These are phyloP conservation scores for Sporothrix luriei DNA, from an alignment of 2,329 filamentous ascomycete species.

Conservation along the genomic window DNA sequence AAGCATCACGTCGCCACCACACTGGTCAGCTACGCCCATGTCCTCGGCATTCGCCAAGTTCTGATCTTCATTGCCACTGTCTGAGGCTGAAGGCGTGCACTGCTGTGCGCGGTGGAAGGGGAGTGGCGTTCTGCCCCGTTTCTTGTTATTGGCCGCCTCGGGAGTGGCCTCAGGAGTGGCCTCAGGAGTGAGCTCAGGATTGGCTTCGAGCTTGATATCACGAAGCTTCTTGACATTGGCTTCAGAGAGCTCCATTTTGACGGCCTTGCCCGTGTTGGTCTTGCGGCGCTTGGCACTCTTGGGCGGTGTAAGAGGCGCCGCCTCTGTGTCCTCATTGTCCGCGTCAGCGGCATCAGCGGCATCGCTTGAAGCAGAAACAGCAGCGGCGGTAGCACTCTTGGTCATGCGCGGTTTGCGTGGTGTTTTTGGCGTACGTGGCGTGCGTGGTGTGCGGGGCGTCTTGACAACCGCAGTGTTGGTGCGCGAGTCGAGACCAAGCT, in stretches of 20 bases:
- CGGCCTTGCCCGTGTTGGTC: constrained; percentile 1
- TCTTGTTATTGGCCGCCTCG: background rate
- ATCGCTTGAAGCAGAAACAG: background rate
- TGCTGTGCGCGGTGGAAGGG: background rate
- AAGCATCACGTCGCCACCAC: background rate
- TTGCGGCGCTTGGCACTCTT: constrained; percentile 36
- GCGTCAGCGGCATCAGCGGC: background rate
- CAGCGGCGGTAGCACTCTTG: background rate
- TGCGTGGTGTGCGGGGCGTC: constrained; percentile 22
- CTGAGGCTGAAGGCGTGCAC: constrained; percentile 1
- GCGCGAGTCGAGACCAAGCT: constrained; percentile 46
- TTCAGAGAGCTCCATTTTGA: background rate
- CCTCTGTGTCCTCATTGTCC: background rate
- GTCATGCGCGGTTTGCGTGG: background rate
- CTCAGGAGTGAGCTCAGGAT: too few species aligned
- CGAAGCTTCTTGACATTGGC: constrained; percentile 18
- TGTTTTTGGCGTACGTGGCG: background rate
- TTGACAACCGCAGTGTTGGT: background rate
- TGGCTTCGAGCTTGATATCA: too few species aligned
- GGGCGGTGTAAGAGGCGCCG: background rate
- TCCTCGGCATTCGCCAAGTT: background rate
- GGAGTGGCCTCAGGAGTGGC: too few species aligned
- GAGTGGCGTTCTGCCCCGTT: background rate
- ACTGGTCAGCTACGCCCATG: background rate
- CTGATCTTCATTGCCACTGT: background rate